Conservation (phyloP, 768 basidiomycete species). For the Rhodotorula toruloides region DNA sequence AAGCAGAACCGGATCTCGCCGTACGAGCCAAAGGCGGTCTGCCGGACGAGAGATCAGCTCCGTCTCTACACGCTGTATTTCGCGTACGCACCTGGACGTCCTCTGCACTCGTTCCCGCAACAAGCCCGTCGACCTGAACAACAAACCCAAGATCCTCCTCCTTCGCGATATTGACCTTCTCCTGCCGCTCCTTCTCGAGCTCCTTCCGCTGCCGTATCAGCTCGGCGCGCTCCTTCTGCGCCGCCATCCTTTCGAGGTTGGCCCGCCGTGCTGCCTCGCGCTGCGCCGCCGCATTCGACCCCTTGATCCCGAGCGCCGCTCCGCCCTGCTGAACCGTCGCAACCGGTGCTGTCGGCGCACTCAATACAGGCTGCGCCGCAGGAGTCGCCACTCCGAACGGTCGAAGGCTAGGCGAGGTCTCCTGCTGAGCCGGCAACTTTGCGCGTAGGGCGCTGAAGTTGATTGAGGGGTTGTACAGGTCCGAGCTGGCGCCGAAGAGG, state of each 20-base stretch:
- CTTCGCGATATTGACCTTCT: slow-evolving; percentile 5
- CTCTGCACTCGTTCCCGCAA: slow-evolving; percentile 31
- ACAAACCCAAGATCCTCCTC: slow-evolving; percentile 28
- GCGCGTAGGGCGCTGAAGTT: slow-evolving; percentile 12
- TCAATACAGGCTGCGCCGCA: slow-evolving; percentile 11
- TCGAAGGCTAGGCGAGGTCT: slow-evolving; percentile 1
- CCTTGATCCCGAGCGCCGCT: slow-evolving; percentile 13
- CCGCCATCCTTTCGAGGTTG: neutral
- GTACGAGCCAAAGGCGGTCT: slow-evolving; percentile 35
- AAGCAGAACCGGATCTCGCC: slow-evolving; percentile 33
- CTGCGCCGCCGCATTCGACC: neutral
- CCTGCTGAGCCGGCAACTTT: neutral
- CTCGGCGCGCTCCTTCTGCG: slow-evolving; percentile 9
- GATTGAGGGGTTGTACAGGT: slow-evolving; percentile 29
- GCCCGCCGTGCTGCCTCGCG: neutral
- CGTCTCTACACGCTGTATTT: no score
- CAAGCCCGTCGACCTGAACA: slow-evolving; percentile 33
- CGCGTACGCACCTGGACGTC: slow-evolving; percentile 28
- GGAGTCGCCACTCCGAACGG: slow-evolving; percentile 32
- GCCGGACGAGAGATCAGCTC: neutral
- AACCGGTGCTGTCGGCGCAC: neutral
- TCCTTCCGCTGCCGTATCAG: neutral
- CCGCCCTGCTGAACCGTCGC: neutral
- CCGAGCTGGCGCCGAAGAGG: slow-evolving; percentile 29
- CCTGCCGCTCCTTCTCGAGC: slow-evolving; percentile 1